Evolutionary conservation across 148 eudicot genomes (phyloP).

Genomic region (Rhododendron ferrugineum): DNA sequence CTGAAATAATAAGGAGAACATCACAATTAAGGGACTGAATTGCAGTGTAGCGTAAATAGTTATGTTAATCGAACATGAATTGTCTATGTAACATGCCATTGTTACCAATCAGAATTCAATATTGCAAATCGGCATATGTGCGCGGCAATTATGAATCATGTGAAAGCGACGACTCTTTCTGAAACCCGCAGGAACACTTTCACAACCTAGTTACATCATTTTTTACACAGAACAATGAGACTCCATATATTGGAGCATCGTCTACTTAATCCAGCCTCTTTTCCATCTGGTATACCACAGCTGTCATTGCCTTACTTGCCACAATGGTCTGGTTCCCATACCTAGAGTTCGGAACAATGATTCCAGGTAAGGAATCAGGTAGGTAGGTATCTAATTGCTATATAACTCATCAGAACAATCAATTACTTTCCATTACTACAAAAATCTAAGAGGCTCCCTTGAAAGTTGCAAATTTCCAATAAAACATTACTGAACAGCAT

Average conservation of each 20-base stretch:
- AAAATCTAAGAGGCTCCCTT: neutral
- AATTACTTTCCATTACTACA: neutral
- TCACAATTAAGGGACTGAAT: neutral
- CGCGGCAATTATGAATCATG: neutral
- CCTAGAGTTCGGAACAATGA: neutral
- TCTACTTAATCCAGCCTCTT: neutral
- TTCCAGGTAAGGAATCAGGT: neutral
- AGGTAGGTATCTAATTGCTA: neutral
- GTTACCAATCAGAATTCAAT: neutral
- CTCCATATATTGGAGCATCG: neutral
- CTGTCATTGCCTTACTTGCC: neutral
- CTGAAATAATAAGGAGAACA: conserved; percentile 32
- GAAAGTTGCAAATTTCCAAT: neutral
- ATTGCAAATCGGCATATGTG: neutral
- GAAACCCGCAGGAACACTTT: neutral
- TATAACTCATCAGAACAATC: neutral
- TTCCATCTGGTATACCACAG: neutral
- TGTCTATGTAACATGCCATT: neutral
- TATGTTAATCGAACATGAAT: neutral
- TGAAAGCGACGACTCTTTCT: neutral
- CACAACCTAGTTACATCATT: neutral
- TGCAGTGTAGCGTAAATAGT: neutral
- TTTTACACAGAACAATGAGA: neutral
- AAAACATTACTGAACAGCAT: neutral
- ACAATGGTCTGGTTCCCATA: neutral